phyloP scores from a whole-genome alignment of 2,329 filamentous ascomycete genomes.

The Huntiella savannae region DNA sequence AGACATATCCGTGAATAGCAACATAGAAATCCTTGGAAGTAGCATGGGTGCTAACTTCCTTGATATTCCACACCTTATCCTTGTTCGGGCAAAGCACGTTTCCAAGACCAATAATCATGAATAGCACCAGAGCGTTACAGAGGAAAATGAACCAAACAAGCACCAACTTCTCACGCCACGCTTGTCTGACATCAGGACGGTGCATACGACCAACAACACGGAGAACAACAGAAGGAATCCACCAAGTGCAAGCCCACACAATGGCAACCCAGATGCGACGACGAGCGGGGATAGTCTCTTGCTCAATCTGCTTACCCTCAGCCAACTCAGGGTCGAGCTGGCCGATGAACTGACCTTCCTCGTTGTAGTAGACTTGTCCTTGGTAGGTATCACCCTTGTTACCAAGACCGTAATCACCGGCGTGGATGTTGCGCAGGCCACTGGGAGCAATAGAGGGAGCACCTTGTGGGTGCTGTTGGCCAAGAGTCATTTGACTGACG shows the following conservation, averaged over 20 bases:
- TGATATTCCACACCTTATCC: constrained; percentile 67
- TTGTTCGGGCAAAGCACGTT: constrained; percentile 73
- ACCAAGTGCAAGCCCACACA: constrained; percentile 79
- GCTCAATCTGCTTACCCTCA: constrained; percentile 56
- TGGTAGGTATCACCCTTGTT: constrained; percentile 63
- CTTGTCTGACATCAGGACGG: constrained; percentile 86
- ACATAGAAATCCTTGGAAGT: constrained; percentile 70
- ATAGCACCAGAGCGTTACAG: constrained; percentile 64
- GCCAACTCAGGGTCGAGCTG: constrained; percentile 61
- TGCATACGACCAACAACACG: constrained; percentile 85
- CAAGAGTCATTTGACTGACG: constrained; percentile 32
- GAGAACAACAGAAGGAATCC: constrained; percentile 76
- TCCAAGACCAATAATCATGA: constrained; percentile 83
- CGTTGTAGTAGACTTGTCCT: constrained; percentile 55
- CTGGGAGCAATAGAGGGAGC: constrained; percentile 43
- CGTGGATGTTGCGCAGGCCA: constrained; percentile 34
- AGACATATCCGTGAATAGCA: constrained; percentile 71
- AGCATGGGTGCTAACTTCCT: constrained; percentile 51
- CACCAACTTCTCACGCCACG: constrained; percentile 89
- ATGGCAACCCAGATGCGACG: constrained; percentile 64
- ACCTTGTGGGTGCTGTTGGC: constrained; percentile 15
- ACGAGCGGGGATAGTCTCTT: constrained; percentile 39
- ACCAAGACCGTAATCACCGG: constrained; percentile 79
- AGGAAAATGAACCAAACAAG: constrained; percentile 64
- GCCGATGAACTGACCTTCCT: constrained; percentile 47